A percentile compares a stretch with the other conserved stretches of the same genome.
phyloP scores from a whole-genome alignment of 1,284 basidiomycete genomes.

The Cystobasidiaceae sp. region DNA sequence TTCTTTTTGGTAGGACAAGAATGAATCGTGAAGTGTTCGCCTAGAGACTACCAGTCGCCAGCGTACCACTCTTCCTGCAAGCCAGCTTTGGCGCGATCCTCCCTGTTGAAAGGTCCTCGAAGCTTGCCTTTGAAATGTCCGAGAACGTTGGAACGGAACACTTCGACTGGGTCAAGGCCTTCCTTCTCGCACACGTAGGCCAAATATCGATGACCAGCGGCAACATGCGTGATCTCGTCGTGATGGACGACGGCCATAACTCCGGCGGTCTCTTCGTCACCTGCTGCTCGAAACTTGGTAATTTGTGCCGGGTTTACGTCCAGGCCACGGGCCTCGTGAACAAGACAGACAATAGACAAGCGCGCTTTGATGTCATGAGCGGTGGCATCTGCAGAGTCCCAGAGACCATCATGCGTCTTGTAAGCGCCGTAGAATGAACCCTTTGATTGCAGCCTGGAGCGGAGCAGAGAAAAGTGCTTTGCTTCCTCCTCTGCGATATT shows the following conservation, averaged over 20 bases:
- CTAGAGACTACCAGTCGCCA: conserved; percentile 33
- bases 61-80: conserved; percentile 46
- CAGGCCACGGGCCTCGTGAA: conserved; percentile 79
- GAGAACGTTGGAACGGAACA: conserved; percentile 69
- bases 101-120: conserved; percentile 77
- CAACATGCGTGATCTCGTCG: conserved; percentile 78
- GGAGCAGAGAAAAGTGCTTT: conserved; percentile 56
- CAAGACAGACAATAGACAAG: conserved; percentile 80
- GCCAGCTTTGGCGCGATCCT: conserved; percentile 64
- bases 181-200: conserved; percentile 66
- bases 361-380: conserved; percentile 65
- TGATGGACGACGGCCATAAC: conserved; percentile 71
- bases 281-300: conserved; percentile 63
- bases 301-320: conserved; percentile 84
- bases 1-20: too few relatives aligned
- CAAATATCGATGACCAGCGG: conserved; percentile 78
- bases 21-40: too few relatives aligned
- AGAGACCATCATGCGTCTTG: conserved; percentile 45
- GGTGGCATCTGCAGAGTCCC: conserved; percentile 70
- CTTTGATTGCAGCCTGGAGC: conserved; percentile 52
- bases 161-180: conserved; percentile 61
- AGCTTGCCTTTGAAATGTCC: conserved; percentile 71
- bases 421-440: conserved; percentile 65
- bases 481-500: conserved; percentile 72
- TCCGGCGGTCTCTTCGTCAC: conserved; percentile 65